Evolutionary conservation across 148 eudicot genomes (phyloP).

Genomic region (Heliamphora exappendiculata): DNA sequence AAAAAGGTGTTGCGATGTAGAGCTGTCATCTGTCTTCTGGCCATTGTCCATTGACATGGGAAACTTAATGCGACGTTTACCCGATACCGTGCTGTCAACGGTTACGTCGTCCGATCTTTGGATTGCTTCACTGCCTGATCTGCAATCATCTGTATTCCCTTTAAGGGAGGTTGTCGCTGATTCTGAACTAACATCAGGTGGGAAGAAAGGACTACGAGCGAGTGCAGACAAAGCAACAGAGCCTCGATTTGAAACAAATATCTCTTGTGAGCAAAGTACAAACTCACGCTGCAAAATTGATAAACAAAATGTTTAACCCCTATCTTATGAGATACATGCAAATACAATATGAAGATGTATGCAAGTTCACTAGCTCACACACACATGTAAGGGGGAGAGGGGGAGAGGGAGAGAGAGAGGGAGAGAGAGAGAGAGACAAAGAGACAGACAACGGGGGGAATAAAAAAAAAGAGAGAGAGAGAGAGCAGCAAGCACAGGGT

Average conservation of each 20-base stretch:
- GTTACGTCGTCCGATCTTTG: conserved; percentile 88
- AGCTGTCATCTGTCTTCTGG: conserved; percentile 75
- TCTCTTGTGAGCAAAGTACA: conserved; percentile 68
- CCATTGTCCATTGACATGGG: conserved; percentile 58
- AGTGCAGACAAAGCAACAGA: conserved; percentile 46
- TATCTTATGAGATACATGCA: background rate
- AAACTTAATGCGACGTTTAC: conserved; percentile 55
- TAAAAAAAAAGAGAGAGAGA: no score
- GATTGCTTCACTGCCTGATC: conserved; percentile 70
- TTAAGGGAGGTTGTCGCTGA: conserved; percentile 84
- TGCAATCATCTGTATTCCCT: conserved; percentile 58
- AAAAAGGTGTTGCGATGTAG: conserved; percentile 53
- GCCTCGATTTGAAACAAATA: conserved; percentile 65
- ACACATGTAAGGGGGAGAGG: background rate
- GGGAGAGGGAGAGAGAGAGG: background rate
- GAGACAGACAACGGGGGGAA: background rate
- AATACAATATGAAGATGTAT: background rate
- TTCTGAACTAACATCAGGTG: conserved; percentile 83
- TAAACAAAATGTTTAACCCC: background rate
- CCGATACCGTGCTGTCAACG: conserved; percentile 74
- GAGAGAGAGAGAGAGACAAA: background rate
- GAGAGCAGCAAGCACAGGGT: background rate
- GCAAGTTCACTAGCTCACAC: background rate
- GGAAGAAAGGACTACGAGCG: conserved; percentile 51
- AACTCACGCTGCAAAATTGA: conserved; percentile 72